Conservation (phyloP, 2,329 filamentous ascomycete genomes). For the Berkeleyomyces basicola region DNA sequence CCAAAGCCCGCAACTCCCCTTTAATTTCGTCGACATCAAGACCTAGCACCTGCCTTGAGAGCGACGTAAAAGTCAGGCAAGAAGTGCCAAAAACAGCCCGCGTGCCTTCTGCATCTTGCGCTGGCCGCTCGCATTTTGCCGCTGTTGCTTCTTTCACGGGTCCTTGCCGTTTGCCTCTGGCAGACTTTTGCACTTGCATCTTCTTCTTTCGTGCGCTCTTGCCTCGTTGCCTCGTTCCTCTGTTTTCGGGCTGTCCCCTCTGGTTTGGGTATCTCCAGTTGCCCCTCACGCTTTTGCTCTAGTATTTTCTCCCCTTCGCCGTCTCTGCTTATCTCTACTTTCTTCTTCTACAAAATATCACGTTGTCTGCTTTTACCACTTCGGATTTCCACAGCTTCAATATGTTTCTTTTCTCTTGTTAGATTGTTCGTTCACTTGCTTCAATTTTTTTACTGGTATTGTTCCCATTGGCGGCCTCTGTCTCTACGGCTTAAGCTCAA, state of each 20-base stretch:
- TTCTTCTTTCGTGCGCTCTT: conserved; percentile 3
- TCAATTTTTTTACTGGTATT: neutral
- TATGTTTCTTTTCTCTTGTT: neutral
- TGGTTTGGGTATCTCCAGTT: neutral
- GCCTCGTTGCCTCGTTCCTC: neutral
- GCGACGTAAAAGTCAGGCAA: neutral
- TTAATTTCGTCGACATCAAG: neutral
- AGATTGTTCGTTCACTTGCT: neutral
- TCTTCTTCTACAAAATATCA: neutral
- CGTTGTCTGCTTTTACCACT: neutral
- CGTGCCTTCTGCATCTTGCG: neutral
- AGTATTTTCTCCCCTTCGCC: neutral
- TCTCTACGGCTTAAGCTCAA: neutral
- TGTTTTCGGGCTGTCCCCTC: neutral
- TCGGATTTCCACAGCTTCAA: neutral
- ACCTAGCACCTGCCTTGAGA: neutral
- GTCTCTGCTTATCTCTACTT: neutral
- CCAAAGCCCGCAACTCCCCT: neutral
- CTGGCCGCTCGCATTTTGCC: neutral
- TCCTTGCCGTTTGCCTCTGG: neutral
- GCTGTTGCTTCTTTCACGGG: no score
- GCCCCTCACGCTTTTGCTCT: neutral
- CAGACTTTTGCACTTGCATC: neutral
- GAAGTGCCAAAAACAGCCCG: neutral
- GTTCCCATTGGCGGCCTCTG: neutral